Conservation (phyloP, 768 basidiomycete species). For the Leccinum variicolor region DNA sequence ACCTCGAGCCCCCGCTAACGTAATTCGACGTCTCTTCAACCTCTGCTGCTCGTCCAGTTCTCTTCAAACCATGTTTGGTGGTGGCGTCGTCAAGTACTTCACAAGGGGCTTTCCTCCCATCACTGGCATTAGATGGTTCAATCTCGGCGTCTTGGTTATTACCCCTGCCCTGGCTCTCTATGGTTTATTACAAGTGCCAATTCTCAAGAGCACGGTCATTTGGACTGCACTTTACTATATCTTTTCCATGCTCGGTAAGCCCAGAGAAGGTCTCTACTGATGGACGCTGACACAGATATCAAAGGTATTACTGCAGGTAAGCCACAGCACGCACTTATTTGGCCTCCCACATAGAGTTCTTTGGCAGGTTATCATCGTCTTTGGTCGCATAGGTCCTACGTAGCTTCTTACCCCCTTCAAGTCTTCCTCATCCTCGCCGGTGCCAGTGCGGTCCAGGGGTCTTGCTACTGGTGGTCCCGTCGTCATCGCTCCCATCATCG, state of each 20-base stretch:
- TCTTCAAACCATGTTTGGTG: conserved; percentile 10
- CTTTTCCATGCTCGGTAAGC: conserved; percentile 80
- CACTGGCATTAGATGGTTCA: conserved; percentile 72
- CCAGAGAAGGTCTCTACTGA: conserved; percentile 2
- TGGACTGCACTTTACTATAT: conserved; percentile 74
- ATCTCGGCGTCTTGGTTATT: conserved; percentile 61
- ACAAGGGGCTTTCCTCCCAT: conserved; percentile 42
- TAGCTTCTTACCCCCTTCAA: conserved; percentile 69
- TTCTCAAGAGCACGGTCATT: conserved; percentile 49
- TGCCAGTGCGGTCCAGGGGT: conserved; percentile 81
- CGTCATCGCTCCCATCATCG: conserved; percentile 83
- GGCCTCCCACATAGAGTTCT: conserved; percentile 1
- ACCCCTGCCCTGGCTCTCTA: conserved; percentile 71
- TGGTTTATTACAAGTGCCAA: conserved; percentile 52
- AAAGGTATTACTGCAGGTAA: conserved; percentile 51
- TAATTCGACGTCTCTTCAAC: neutral
- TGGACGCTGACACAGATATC: conserved; percentile 9
- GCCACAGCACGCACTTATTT: neutral
- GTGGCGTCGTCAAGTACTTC: conserved; percentile 11
- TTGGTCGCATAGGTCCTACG: conserved; percentile 84
- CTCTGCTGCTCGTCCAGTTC: conserved; percentile 1
- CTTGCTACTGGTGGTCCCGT: conserved; percentile 85
- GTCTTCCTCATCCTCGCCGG: conserved; percentile 69
- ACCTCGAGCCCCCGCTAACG: conserved; percentile 8
- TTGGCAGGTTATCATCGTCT: conserved; percentile 72